Evolutionary conservation across 768 basidiomycete species (phyloP).

Genomic region (Leucocoprinus birnbaumii): DNA sequence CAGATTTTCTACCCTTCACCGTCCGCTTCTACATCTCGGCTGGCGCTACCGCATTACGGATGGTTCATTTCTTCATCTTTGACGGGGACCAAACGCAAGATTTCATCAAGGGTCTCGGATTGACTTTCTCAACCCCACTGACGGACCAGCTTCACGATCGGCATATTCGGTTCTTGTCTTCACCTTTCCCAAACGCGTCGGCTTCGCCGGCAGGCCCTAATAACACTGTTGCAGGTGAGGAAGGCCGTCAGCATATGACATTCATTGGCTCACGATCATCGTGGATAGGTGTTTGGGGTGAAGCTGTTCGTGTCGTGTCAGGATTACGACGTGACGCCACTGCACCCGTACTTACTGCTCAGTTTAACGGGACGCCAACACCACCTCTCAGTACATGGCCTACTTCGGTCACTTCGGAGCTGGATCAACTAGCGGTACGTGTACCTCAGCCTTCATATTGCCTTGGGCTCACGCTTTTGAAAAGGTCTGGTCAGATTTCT

Average conservation of each 20-base stretch:
- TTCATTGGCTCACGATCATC: not conserved
- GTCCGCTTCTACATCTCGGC: slow-evolving; percentile 33
- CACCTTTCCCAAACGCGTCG: slow-evolving; percentile 15
- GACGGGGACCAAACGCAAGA: slow-evolving; percentile 35
- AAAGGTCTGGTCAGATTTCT: slow-evolving; percentile 31
- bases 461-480: not conserved
- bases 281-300: slow-evolving; percentile 30
- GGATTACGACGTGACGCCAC: slow-evolving; percentile 36
- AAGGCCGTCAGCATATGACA: not conserved
- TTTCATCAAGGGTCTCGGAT: slow-evolving; percentile 35
- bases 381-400: slow-evolving; percentile 34
- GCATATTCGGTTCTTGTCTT: slow-evolving; percentile 30
- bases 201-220: slow-evolving; percentile 5
- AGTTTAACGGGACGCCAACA: slow-evolving; percentile 31
- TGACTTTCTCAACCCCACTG: slow-evolving; percentile 31
- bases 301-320: slow-evolving; percentile 32
- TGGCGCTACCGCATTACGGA: slow-evolving; percentile 27
- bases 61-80: slow-evolving; percentile 36
- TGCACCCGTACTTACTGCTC: slow-evolving; percentile 31
- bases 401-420: slow-evolving; percentile 26
- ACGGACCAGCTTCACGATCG: slow-evolving; percentile 31
- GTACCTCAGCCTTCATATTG: not conserved
- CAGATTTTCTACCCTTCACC: slow-evolving; percentile 32
- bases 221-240: slow-evolving; percentile 1
- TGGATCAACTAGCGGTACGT: slow-evolving; percentile 27